Percentiles rank a stretch among this genome's conserved stretches.
Conservation (phyloP, 2,329 filamentous ascomycete species). For the Fusarium sp. region DNA sequence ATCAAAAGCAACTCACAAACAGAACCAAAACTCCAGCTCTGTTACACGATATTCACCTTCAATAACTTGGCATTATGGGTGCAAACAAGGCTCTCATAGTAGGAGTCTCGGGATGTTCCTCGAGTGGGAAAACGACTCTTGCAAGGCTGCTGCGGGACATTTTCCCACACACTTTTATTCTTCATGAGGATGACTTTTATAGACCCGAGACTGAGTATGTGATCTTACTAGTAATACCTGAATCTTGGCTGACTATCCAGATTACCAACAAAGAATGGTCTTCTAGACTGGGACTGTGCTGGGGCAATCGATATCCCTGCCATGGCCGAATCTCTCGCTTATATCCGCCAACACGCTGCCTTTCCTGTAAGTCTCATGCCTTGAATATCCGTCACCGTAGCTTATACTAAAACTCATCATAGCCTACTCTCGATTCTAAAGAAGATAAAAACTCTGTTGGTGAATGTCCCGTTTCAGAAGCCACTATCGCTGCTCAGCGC, state of each 20-base stretch:
- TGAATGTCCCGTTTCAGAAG: conserved; percentile 62
- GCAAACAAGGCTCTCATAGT: conserved; percentile 71
- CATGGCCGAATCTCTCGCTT: conserved; percentile 73
- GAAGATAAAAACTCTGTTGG: conserved; percentile 74
- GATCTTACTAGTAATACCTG: rapidly evolving
- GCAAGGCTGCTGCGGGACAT: conserved; percentile 85
- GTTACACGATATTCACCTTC: background rate
- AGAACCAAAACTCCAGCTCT: background rate
- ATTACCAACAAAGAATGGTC: conserved; percentile 66
- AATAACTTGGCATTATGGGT: conserved; percentile 46
- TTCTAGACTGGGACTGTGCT: conserved; percentile 93
- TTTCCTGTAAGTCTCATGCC: conserved; percentile 65
- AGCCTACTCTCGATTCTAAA: conserved; percentile 52
- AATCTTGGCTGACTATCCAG: conserved; percentile 40
- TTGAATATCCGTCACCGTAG: background rate
- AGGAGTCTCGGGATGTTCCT: conserved; percentile 89
- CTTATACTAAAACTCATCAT: background rate
- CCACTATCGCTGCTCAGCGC: conserved; percentile 60
- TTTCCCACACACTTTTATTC: conserved; percentile 81
- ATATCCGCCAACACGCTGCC: conserved; percentile 76
- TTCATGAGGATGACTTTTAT: conserved; percentile 98
- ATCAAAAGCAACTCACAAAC: conserved; percentile 10
- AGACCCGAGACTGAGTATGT: conserved; percentile 77
- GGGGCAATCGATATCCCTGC: conserved; percentile 78
- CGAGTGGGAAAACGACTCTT: conserved; percentile 94